Base-by-base conservation (phyloP, 2,329 filamentous ascomycete species). In the Dactylellina cionopaga region DNA sequence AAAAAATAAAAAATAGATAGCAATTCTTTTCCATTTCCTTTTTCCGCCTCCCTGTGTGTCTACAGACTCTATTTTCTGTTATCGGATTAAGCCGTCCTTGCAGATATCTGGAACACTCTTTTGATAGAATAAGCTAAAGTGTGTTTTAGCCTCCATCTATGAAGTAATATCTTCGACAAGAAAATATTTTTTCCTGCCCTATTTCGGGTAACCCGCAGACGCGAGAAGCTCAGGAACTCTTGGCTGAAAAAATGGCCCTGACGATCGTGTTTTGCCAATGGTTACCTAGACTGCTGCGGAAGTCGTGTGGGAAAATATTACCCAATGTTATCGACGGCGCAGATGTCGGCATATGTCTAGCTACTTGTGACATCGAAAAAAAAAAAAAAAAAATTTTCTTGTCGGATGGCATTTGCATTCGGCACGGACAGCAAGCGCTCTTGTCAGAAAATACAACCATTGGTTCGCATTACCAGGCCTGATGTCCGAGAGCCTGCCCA, bases 141-240 rank as follows among this genome's bases (percentile, higher is more conserved):
- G 11, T 24, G 66, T 71, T 71, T 71, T 71, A 71, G 66, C 66
- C 66, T 58, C 49, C 49, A 44, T 70, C 29, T 4, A 68, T 68
- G 52, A 58, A 68, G 51, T 56, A 65, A 64, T 64, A 44, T 25
- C 25, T 51, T 66, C n/a, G n/a, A n/a, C n/a, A n/a, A n/a, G 22
- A 27, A 46, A 68, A 58, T 59, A 13, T 54, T 54, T 60, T 52
- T 39, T 33, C 9, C 39, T n/a, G n/a, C n/a, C n/a, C 31, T 35
- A 3, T 33, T 17, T 66, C 62, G 43, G 62, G 15, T 46, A 27
- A 46, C 39, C 39, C 62, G 51, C 51, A 49, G 17, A 27, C 24
- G 39, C 39, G 52, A 29, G 39, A 55, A 24, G 46, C 31, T 27
- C 41, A 49, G 46, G 43, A 25, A 60, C 52, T 15, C 44, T 46